Evolutionary conservation across 768 basidiomycete species (phyloP).

Genomic region (Thelephora ganbajun): DNA sequence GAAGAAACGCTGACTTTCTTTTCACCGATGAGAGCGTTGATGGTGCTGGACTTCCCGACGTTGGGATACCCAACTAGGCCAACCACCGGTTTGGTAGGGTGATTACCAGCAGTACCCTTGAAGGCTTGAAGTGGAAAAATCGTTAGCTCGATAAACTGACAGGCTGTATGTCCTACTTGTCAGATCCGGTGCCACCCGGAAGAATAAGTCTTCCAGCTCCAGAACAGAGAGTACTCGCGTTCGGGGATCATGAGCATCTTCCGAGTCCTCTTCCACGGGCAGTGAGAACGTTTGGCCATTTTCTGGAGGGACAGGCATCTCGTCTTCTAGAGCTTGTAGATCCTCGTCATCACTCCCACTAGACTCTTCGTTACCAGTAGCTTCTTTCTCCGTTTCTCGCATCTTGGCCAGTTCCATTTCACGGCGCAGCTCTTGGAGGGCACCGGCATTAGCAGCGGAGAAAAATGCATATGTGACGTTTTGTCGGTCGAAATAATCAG

Average conservation of each 20-base stretch:
- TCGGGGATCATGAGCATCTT: slow-evolving; percentile 44
- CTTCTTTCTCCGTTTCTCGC: slow-evolving; percentile 16
- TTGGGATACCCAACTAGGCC: slow-evolving; percentile 98
- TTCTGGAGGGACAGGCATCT: slow-evolving; percentile 5
- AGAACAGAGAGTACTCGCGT: slow-evolving; percentile 71
- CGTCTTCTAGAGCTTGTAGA: slow-evolving; percentile 4
- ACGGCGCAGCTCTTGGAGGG: slow-evolving; percentile 62
- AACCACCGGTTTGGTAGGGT: slow-evolving; percentile 55
- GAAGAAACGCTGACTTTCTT: slow-evolving; percentile 98
- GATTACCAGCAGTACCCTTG: slow-evolving; percentile 36
- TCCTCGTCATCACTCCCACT: slow-evolving; percentile 8
- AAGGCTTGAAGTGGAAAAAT: slow-evolving; percentile 34
- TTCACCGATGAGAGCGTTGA: slow-evolving; percentile 90
- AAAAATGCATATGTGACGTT: slow-evolving; percentile 80
- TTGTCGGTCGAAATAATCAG: slow-evolving; percentile 75
- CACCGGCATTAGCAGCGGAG: slow-evolving; percentile 80
- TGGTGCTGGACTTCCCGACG: slow-evolving; percentile 96
- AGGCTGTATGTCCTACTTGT: slow-evolving; percentile 28
- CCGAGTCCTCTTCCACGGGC: slow-evolving; percentile 37
- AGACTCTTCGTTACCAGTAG: slow-evolving; percentile 9
- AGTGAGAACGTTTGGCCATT: slow-evolving; percentile 28
- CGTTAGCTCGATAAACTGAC: background rate
- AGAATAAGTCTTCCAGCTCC: slow-evolving; percentile 79
- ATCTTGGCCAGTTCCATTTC: slow-evolving; percentile 24
- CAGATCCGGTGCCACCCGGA: slow-evolving; percentile 55